Base-by-base conservation (phyloP, 1,284 basidiomycete species). In the Ceratobasidium sp. region DNA sequence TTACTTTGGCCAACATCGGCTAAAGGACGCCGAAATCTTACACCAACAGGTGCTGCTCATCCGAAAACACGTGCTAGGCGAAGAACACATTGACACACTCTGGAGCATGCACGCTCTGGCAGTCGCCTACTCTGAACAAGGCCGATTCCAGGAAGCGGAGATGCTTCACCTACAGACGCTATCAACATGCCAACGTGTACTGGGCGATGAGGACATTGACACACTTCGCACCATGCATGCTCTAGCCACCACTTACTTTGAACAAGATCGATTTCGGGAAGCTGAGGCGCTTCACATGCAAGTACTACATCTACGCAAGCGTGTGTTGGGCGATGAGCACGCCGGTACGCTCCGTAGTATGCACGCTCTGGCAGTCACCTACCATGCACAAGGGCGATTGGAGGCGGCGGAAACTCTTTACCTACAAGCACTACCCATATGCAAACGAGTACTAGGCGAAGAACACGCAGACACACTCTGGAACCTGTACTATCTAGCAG, bases 181-280 rank as follows among this genome's bases (percentile, higher is more conserved):
- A 27, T n/a, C 19, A 16, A 27, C 11, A 51, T 6, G 49, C n/a
- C 7, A 51, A 27, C 19, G 24, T 7, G 49, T 27, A n/a, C 49
- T 51, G 6, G 59, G 59, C 24, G 2, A 2, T 19, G 29, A 39
- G 19, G 37, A 62, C n/a, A 1, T n/a, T 14, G 37, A 62, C n/a
- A 62, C 59, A 24, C 59, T 62, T 5, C 19, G 29, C 8, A 41
- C 16, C n/a, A 62, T 62, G 59, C 14, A n/a, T 41, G 34, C 24
- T 9, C 59, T 62, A 9, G 59, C 59, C 24, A 1, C 4, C 13
- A 27, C 37, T 19, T 62, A 62, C 37, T 14, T n/a, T 13, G 37
- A 41, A 7, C 59, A 39, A 37, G 59, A 37, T 41, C 59, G 59
- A 62, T 62, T 19, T 14, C 29, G 9, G 19, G 59, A 62, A 37